Evolutionary conservation across 2,329 filamentous ascomycete species (phyloP).

Genomic region (Colletotrichum camelliae): DNA sequence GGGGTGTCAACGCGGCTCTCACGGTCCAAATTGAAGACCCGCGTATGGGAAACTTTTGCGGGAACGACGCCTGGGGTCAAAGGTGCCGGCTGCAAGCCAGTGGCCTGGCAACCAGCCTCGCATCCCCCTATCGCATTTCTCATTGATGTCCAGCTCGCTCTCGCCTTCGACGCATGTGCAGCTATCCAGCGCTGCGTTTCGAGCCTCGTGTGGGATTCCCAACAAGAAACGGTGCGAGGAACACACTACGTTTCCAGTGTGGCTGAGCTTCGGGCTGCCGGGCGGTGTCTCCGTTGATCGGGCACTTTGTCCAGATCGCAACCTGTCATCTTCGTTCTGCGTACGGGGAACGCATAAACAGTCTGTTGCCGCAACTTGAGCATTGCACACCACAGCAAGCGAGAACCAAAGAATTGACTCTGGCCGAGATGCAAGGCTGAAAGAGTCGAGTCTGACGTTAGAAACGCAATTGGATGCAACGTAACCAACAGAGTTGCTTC

Average conservation of each 20-base stretch:
- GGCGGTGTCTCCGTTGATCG: slow-evolving; percentile 20
- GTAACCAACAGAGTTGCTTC: neutral
- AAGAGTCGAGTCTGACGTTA: neutral
- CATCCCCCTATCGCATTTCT: neutral
- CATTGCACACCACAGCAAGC: neutral
- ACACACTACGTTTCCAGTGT: slow-evolving; percentile 11
- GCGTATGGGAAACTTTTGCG: slow-evolving; percentile 9
- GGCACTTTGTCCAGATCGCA: neutral
- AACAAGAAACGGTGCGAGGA: neutral
- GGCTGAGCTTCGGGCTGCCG: slow-evolving; percentile 19
- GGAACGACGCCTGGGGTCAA: slow-evolving; percentile 7
- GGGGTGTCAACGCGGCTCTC: slow-evolving; percentile 15
- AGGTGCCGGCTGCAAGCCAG: neutral
- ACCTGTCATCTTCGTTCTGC: neutral
- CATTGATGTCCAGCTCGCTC: neutral
- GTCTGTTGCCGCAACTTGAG: neutral
- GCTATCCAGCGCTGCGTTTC: neutral
- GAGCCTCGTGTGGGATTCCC: neutral
- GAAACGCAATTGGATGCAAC: neutral
- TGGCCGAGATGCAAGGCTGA: slow-evolving; percentile 4
- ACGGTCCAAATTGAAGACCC: slow-evolving; percentile 16
- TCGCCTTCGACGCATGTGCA: neutral
- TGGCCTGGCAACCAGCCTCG: slow-evolving; percentile 1
- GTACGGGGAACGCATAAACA: neutral
- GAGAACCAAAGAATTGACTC: neutral